These are phyloP conservation scores for Botrytis paeoniae DNA, from an alignment of 2,329 filamentous ascomycete species.

Conservation along the genomic window DNA sequence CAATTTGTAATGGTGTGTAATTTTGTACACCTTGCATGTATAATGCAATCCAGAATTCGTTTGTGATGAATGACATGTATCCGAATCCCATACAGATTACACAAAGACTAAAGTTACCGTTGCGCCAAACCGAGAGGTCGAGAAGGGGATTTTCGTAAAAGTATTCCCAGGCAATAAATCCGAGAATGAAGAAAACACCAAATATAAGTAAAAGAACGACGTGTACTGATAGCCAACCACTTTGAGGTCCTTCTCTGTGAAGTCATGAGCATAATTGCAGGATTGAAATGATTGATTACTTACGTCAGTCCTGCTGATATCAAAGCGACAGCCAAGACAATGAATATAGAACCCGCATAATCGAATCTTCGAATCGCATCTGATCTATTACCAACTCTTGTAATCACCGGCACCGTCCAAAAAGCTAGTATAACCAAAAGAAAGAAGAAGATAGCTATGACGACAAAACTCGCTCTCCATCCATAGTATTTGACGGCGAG, in stretches of 20 bases:
- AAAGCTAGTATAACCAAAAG: conserved; percentile 55
- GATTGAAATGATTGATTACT: conserved; percentile 10
- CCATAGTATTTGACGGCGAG: conserved; percentile 58
- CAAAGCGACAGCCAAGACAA: conserved; percentile 26
- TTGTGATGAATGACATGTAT: conserved; percentile 59
- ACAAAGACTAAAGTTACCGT: conserved; percentile 59
- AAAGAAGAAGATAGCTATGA: conserved; percentile 62
- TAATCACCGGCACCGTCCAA: conserved; percentile 59
- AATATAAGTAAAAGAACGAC: conserved; percentile 61
- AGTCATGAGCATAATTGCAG: conserved; percentile 1
- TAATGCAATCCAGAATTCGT: conserved; percentile 61
- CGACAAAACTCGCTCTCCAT: conserved; percentile 62
- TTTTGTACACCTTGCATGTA: conserved; percentile 59
- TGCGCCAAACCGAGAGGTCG: conserved; percentile 55
- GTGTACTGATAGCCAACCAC: conserved; percentile 61
- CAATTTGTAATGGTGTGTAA: conserved; percentile 50
- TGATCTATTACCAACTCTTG: conserved; percentile 39
- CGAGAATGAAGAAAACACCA: conserved; percentile 52
- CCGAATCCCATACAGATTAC: conserved; percentile 52
- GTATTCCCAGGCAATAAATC: conserved; percentile 62
- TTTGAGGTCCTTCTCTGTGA: conserved; percentile 40
- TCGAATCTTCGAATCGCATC: conserved; percentile 27
- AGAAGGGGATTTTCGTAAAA: conserved; percentile 50
- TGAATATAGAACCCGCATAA: conserved; percentile 31
- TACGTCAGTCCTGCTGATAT: conserved; percentile 32